Evolutionary conservation across 768 basidiomycete genomes (phyloP).

Genomic region (Dioszegia crocea): DNA sequence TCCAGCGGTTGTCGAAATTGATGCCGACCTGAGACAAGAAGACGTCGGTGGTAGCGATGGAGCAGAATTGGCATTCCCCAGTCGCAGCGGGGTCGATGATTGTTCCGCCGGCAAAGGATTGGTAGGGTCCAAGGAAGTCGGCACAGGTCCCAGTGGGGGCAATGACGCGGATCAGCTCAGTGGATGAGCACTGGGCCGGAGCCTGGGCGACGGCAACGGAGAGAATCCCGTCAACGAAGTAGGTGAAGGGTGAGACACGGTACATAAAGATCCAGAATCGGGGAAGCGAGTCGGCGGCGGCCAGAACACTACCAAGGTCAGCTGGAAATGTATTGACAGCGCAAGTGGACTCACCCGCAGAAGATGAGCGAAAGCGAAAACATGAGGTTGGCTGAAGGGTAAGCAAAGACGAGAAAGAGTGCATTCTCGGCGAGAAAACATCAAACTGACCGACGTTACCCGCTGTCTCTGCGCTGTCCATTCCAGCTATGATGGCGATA

Average conservation of each 20-base stretch:
- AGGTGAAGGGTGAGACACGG: constrained; percentile 51
- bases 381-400: constrained; percentile 52
- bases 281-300: constrained; percentile 30
- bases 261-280: constrained; percentile 49
- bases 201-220: constrained; percentile 59
- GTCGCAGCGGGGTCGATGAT: constrained; percentile 65
- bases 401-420: no score
- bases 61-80: constrained; percentile 65
- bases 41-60: constrained; percentile 59
- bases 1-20: constrained; percentile 56
- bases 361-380: constrained; percentile 54
- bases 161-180: constrained; percentile 68
- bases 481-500: constrained; percentile 50
- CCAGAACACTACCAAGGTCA: constrained; percentile 38
- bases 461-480: constrained; percentile 51
- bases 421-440: no score
- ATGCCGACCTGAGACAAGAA: constrained; percentile 62
- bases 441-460: no score
- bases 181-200: constrained; percentile 59
- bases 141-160: constrained; percentile 70
- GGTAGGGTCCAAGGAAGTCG: constrained; percentile 68
- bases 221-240: constrained; percentile 41
- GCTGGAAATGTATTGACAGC: background rate
- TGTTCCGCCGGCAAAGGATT: constrained; percentile 64
- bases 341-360: constrained; percentile 44